A percentile compares a stretch with the other conserved stretches of the same genome.
phyloP scores from a whole-genome alignment of 352 stramenopile species.

The Phytophthora vignae region DNA sequence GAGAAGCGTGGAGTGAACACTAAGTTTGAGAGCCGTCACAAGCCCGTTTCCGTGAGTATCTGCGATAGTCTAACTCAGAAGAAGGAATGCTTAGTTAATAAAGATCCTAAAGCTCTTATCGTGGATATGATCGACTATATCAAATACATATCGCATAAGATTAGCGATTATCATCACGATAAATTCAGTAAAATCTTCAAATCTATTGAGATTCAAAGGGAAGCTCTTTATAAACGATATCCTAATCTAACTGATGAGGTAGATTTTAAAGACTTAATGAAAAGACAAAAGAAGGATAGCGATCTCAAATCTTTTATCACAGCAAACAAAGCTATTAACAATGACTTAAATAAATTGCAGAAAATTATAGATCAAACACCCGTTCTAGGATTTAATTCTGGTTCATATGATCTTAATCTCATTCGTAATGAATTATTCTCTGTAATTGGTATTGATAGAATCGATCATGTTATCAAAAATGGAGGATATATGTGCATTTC shows the following conservation, averaged over 20 bases:
- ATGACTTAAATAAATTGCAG: background rate
- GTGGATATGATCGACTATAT: conserved; percentile 5
- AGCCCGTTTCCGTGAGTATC: background rate
- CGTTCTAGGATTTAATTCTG: background rate
- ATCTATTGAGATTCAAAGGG: no score
- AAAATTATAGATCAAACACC: background rate
- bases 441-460: background rate
- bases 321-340: background rate
- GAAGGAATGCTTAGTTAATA: conserved; percentile 6
- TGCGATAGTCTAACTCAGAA: conserved; percentile 12
- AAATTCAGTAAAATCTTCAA: background rate
- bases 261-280: no score
- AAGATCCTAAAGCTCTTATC: background rate
- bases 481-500: conserved; percentile 37
- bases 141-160: background rate
- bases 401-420: conserved; percentile 37
- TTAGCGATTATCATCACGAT: background rate
- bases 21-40: conserved; percentile 2
- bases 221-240: no score
- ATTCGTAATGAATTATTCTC: conserved; percentile 16
- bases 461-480: conserved; percentile 1
- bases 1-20: background rate
- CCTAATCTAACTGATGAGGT: no score
- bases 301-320: background rate
- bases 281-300: no score